Percentiles rank a stretch among this genome's conserved stretches.
Evolutionary conservation across 768 basidiomycete genomes (phyloP).

Genomic region (Dendrothele bispora): DNA sequence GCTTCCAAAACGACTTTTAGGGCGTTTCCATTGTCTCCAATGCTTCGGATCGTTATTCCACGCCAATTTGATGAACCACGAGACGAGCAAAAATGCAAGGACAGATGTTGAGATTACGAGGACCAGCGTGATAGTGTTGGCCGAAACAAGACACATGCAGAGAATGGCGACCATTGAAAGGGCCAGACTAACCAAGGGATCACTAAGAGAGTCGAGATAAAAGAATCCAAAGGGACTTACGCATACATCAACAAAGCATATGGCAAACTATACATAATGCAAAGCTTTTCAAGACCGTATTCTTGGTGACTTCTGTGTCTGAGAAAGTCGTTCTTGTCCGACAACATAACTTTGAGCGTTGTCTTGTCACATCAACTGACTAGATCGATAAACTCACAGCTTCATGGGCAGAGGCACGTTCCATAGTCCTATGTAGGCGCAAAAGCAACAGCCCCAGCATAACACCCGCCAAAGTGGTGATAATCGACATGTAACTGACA

Average conservation of each 20-base stretch:
- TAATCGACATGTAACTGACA: slow-evolving; percentile 43
- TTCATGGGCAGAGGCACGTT: slow-evolving; percentile 25
- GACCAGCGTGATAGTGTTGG: slow-evolving; percentile 22
- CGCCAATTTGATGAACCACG: slow-evolving; percentile 24
- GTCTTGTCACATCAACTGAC: not conserved
- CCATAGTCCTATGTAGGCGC: slow-evolving; percentile 37
- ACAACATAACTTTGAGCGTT: too few relatives aligned
- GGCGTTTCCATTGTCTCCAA: not conserved
- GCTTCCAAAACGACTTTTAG: slow-evolving; percentile 5
- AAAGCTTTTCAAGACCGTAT: slow-evolving; percentile 33
- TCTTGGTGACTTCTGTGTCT: slow-evolving; percentile 8
- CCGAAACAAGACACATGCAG: slow-evolving; percentile 26
- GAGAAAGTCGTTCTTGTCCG: slow-evolving; percentile 27
- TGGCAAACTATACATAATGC: slow-evolving; percentile 40
- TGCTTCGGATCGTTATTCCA: slow-evolving; percentile 12
- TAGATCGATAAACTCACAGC: slow-evolving; percentile 26
- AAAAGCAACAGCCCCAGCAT: slow-evolving; percentile 42
- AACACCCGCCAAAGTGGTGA: slow-evolving; percentile 41
- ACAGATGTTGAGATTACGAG: slow-evolving; percentile 21
- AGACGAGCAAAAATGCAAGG: slow-evolving; percentile 21
- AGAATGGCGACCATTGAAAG: slow-evolving; percentile 32
- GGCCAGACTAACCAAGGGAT: slow-evolving; percentile 25
- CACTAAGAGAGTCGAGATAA: not conserved
- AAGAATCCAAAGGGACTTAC: slow-evolving; percentile 27
- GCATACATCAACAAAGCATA: slow-evolving; percentile 40